These are phyloP conservation scores for Clathrospora elynae DNA, from an alignment of 2,329 filamentous ascomycete genomes.

Conservation along the genomic window DNA sequence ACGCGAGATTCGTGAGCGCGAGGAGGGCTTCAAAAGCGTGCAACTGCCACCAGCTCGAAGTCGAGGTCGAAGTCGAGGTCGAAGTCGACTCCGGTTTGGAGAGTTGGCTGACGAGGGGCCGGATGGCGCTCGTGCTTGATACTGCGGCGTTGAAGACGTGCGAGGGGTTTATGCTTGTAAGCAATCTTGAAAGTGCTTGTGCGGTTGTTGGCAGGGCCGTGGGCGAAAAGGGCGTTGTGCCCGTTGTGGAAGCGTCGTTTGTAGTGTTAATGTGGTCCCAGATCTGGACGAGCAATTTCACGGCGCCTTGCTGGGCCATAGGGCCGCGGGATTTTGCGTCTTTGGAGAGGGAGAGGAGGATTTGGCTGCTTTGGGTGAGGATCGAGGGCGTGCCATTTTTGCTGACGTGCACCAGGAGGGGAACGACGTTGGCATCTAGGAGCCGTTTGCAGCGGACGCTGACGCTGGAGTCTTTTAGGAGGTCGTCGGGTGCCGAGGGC, in stretches of 20 bases:
- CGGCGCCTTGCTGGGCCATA: slow-evolving; percentile 90
- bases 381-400: slow-evolving; percentile 74
- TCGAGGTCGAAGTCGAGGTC: no score
- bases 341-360: slow-evolving; percentile 77
- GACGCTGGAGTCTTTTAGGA: slow-evolving; percentile 79
- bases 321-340: slow-evolving; percentile 74
- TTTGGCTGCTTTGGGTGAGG: slow-evolving; percentile 73
- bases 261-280: slow-evolving; percentile 61
- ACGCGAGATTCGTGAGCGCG: slow-evolving; percentile 92
- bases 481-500: slow-evolving; percentile 62
- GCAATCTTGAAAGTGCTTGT: slow-evolving; percentile 80
- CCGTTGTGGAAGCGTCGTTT: slow-evolving; percentile 52
- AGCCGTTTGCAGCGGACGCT: slow-evolving; percentile 74
- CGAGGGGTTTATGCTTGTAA: slow-evolving; percentile 83
- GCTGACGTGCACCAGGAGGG: slow-evolving; percentile 75
- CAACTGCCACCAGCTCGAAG: slow-evolving; percentile 81
- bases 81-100: slow-evolving; percentile 62
- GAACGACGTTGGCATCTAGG: slow-evolving; percentile 77
- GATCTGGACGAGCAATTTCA: slow-evolving; percentile 78
- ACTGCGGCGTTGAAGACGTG: slow-evolving; percentile 83
- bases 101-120: slow-evolving; percentile 78
- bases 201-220: slow-evolving; percentile 62
- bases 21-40: slow-evolving; percentile 90
- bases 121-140: slow-evolving; percentile 75
- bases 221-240: slow-evolving; percentile 40